A percentile compares a stretch with the other conserved stretches of the same genome.
Evolutionary conservation across 768 basidiomycete species (phyloP).

Genomic region (Hemileccinum rubropunctum): DNA sequence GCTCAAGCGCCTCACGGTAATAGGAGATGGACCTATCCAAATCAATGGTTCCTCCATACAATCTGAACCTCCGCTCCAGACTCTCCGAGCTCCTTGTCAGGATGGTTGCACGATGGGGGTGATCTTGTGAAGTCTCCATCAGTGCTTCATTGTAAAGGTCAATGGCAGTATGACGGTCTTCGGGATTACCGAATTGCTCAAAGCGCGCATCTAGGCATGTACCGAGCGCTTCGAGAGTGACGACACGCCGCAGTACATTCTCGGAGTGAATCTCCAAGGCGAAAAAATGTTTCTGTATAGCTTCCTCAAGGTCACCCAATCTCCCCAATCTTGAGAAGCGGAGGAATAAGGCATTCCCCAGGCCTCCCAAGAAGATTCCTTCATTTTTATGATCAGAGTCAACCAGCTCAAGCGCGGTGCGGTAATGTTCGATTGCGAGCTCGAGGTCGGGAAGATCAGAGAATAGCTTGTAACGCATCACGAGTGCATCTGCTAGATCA

Average conservation of each 20-base stretch:
- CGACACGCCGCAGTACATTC: slow-evolving; percentile 12
- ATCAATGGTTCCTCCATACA: slow-evolving; percentile 17
- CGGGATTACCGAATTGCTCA: slow-evolving; percentile 15
- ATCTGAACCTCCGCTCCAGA: slow-evolving; percentile 13
- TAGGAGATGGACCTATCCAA: slow-evolving; percentile 28
- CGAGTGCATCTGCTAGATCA: slow-evolving; percentile 29
- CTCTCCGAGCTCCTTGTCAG: slow-evolving; percentile 17
- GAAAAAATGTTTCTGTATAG: slow-evolving; percentile 24
- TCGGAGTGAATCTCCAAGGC: slow-evolving; percentile 20
- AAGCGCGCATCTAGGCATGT: slow-evolving; percentile 26
- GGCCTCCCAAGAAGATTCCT: slow-evolving; percentile 13
- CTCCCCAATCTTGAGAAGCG: slow-evolving; percentile 18
- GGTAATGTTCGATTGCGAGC: slow-evolving; percentile 24
- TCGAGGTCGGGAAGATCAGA: slow-evolving; percentile 26
- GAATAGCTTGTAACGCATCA: slow-evolving; percentile 25
- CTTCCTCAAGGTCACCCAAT: slow-evolving; percentile 22
- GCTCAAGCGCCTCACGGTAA: slow-evolving; percentile 22
- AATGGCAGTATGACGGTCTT: slow-evolving; percentile 26
- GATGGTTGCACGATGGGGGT: slow-evolving; percentile 13
- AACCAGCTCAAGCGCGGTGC: slow-evolving; percentile 17
- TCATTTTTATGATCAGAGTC: slow-evolving; percentile 14
- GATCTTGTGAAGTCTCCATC: slow-evolving; percentile 10
- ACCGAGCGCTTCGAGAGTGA: slow-evolving; percentile 21
- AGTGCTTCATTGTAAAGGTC: slow-evolving; percentile 28
- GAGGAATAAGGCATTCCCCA: slow-evolving; percentile 27